A percentile compares a stretch with the other conserved stretches of the same genome.
phyloP scores from a whole-genome alignment of 1,139 yeast genomes.

The Yamadazyma epiphylla region DNA sequence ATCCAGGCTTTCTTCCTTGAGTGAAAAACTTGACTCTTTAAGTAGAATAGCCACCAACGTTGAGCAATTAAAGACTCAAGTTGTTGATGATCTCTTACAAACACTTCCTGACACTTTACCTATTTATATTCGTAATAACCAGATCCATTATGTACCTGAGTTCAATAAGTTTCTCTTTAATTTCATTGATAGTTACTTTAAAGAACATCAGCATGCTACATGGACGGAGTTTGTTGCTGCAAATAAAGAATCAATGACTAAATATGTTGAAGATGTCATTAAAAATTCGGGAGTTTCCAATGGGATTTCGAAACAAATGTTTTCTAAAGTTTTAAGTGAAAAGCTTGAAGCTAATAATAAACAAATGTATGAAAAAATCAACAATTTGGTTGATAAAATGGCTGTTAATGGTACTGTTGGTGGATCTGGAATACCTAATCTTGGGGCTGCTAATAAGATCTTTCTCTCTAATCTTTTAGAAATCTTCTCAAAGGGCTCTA shows the following conservation, averaged over 20 bases:
- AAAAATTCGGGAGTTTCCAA: constrained; percentile 7
- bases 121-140: constrained; percentile 28
- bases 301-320: constrained; percentile 16
- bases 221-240: constrained; percentile 23
- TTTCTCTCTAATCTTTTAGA: constrained; percentile 27
- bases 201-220: constrained; percentile 9
- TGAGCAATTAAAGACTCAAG: constrained; percentile 17
- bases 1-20: constrained; percentile 15
- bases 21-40: constrained; percentile 16
- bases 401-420: constrained; percentile 10
- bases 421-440: constrained; percentile 3
- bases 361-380: constrained; percentile 21
- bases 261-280: constrained; percentile 12
- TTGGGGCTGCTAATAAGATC: constrained; percentile 13
- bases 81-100: constrained; percentile 19
- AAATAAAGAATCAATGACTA: constrained; percentile 17
- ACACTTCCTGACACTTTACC: constrained; percentile 31
- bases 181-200: constrained; percentile 28
- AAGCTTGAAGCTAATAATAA: constrained; percentile 23
- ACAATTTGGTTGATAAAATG: constrained; percentile 24
- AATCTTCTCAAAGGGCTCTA: constrained; percentile 31
- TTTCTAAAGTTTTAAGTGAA: constrained; percentile 20
- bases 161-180: constrained; percentile 34
- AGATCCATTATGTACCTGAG: constrained; percentile 38
- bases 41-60: constrained; percentile 15